phyloP scores from a whole-genome alignment of 495 filamentous ascomycete species.

The Massariosphaeria phaeospora region DNA sequence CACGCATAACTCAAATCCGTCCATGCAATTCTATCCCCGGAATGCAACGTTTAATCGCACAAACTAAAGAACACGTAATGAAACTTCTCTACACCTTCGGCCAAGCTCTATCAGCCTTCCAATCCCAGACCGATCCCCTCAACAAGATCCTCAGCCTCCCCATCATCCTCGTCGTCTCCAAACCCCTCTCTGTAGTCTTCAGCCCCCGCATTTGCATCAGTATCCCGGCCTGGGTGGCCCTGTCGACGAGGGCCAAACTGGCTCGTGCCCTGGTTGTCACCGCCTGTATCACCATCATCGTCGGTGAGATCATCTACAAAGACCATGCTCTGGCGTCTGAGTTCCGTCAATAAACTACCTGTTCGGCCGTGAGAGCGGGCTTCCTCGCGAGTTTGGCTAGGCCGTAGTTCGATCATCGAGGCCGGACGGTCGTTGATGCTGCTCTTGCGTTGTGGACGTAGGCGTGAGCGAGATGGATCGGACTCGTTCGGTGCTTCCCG shows the following conservation, averaged over 20 bases:
- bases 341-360: conserved; percentile 54
- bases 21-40: too few relatives aligned
- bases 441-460: background rate
- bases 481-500: background rate
- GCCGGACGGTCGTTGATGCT: conserved; percentile 1
- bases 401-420: conserved; percentile 25
- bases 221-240: background rate
- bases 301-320: conserved; percentile 52
- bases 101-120: too few relatives aligned
- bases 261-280: background rate
- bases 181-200: conserved; percentile 3
- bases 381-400: conserved; percentile 15
- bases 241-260: too few relatives aligned
- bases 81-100: too few relatives aligned
- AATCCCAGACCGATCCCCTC: too few relatives aligned
- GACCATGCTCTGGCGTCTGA: conserved; percentile 56
- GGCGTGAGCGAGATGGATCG: background rate
- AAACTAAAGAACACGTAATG: too few relatives aligned
- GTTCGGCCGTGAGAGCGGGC: conserved; percentile 12
- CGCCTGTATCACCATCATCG: background rate
- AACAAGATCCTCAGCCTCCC: background rate
- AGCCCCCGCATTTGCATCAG: background rate
- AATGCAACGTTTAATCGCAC: too few relatives aligned
- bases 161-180: conserved; percentile 15
- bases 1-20: too few relatives aligned